These are phyloP conservation scores for Ramalina intermedia DNA, from an alignment of 495 filamentous ascomycete species.

Conservation along the genomic window DNA sequence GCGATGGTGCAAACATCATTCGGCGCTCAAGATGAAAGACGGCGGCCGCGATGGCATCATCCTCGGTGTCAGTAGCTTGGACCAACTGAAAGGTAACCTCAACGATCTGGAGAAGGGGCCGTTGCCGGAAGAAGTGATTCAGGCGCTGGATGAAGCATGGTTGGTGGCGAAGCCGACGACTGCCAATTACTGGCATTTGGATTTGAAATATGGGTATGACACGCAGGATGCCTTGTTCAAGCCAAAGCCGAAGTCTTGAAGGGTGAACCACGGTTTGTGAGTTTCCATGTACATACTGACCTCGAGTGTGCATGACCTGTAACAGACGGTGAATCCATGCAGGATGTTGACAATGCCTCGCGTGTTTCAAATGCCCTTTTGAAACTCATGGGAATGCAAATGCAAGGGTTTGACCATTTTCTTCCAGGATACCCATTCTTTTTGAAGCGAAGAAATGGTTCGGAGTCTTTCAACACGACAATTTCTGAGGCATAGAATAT, in stretches of 20 bases:
- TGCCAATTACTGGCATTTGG: conserved; percentile 61
- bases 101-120: conserved; percentile 73
- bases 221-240: conserved; percentile 51
- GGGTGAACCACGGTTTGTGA: neutral
- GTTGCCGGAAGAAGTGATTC: conserved; percentile 68
- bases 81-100: conserved; percentile 65
- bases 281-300: no score
- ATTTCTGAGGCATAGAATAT: no score
- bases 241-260: conserved; percentile 15
- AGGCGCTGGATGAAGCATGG: conserved; percentile 65
- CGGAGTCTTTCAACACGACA: no score
- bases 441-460: no score
- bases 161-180: conserved; percentile 49
- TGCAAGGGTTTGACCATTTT: no score
- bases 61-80: conserved; percentile 60
- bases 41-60: conserved; percentile 67
- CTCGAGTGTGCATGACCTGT: no score
- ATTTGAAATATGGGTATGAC: conserved; percentile 64
- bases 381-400: no score
- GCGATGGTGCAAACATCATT: conserved; percentile 72
- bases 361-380: no score
- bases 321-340: no score
- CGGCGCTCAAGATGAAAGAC: conserved; percentile 54
- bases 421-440: no score
- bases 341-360: no score